Conservation (phyloP, 2,329 filamentous ascomycete genomes). For the Cladophialophora carrionii region DNA sequence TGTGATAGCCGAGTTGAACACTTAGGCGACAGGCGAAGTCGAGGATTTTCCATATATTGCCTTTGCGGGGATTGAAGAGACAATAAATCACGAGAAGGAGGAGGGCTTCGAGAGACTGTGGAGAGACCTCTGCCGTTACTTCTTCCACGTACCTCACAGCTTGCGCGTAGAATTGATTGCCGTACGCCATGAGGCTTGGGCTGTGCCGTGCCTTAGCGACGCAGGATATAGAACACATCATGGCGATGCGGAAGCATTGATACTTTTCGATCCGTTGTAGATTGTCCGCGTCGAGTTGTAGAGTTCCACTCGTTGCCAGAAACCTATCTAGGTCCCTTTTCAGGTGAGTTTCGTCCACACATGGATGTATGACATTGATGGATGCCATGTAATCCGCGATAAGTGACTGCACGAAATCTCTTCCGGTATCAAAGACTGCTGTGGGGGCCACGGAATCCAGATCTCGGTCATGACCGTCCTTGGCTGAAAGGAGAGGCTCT, state of each 20-base stretch:
- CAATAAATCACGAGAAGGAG: slow-evolving; percentile 17
- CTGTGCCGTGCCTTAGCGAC: slow-evolving; percentile 10
- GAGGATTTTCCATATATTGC: slow-evolving; percentile 19
- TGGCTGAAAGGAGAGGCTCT: slow-evolving; percentile 6
- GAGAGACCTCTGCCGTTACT: slow-evolving; percentile 18
- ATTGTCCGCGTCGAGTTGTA: slow-evolving; percentile 6
- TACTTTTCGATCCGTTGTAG: slow-evolving; percentile 10
- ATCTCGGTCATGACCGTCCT: slow-evolving; percentile 13
- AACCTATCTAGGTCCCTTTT: slow-evolving; percentile 4
- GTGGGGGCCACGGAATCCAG: slow-evolving; percentile 16
- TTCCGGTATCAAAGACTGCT: slow-evolving; percentile 9
- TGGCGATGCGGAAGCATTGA: slow-evolving; percentile 18
- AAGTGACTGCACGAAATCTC: background rate
- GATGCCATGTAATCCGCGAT: background rate
- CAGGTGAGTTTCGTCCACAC: background rate
- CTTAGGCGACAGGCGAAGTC: slow-evolving; percentile 17
- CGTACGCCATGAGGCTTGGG: slow-evolving; percentile 13
- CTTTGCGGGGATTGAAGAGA: slow-evolving; percentile 18
- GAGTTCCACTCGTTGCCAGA: slow-evolving; percentile 6
- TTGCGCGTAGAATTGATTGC: slow-evolving; percentile 13
- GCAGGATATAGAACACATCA: slow-evolving; percentile 16
- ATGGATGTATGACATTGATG: background rate
- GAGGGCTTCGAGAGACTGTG: slow-evolving; percentile 15
- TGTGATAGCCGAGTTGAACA: slow-evolving; percentile 14
- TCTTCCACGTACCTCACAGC: slow-evolving; percentile 15